Base-by-base conservation (phyloP, 164 flowering plant genomes). In the Akebia trifoliata region DNA sequence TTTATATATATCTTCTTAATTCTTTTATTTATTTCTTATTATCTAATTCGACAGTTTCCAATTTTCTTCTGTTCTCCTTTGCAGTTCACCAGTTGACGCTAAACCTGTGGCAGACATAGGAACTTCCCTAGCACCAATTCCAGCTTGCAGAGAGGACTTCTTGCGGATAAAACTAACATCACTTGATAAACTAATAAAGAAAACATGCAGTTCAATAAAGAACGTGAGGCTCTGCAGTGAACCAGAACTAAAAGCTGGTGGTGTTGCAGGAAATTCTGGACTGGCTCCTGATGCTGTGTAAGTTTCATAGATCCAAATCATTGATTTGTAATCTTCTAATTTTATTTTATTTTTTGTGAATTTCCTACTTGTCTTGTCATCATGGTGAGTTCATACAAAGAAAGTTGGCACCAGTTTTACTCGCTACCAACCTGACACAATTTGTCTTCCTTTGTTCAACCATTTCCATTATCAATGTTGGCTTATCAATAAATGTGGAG, bases 201-300 rank as follows among this genome's bases (percentile, higher is more conserved):
- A 66, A 61, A 93, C 97, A 31, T 84, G 95, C 69, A 78, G 90
- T 62, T 74, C 82, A 35, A 82, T 93, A 63, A 87, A 72, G 76
- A 76, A 86, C 66, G 98, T 93, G 18, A 78, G 98, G 61, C 87
- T 93, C 46, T 85, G 69, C 47, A 39, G 84, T 74, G 98, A 93
- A 50, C 80, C 81, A 22, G 90, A 87, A 69, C 83, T 74, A 50
- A 85, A 60, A 66, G 74, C 74, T 15, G 83, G 80, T 54, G 80
- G 80, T 63, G 68, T 57, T 50, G 59, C 74, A 8, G 85, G 84
- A 61, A 84, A 56, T 72, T 71, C 78, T 64, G 82, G 95, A 50
- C 84, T 93, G 75, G 98, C 98, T 35, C 96, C 98, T 64, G 98
- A 93, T 90, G 98, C 98, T 78, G 95, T 84, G 96, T 92, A 87